These are phyloP conservation scores for Haplographium delicatum DNA, from an alignment of 495 filamentous ascomycete genomes.

Conservation along the genomic window DNA sequence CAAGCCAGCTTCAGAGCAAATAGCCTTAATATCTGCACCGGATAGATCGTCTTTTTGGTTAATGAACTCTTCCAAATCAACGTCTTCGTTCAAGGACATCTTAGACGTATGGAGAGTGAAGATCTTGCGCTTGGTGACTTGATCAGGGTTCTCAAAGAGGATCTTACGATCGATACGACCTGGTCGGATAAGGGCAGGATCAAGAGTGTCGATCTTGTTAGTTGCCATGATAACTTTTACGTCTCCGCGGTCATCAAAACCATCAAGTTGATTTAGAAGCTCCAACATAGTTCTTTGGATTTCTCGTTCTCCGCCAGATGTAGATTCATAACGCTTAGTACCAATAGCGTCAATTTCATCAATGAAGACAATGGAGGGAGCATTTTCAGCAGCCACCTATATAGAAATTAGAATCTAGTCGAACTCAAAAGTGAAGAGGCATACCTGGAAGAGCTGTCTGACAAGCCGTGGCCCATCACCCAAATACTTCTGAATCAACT, in stretches of 20 bases:
- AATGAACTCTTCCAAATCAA: conserved; percentile 98
- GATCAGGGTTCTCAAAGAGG: conserved; percentile 97
- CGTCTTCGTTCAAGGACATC: conserved; percentile 93
- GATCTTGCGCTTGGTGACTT: conserved; percentile 99
- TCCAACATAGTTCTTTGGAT: conserved; percentile 99
- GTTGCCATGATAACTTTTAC: conserved; percentile 99
- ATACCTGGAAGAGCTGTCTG: conserved; percentile 89
- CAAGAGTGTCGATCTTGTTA: conserved; percentile 98
- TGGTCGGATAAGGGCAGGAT: conserved; percentile 92
- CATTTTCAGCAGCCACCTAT: conserved; percentile 86
- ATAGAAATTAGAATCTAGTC: conserved; percentile 11
- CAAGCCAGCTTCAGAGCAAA: conserved; percentile 94
- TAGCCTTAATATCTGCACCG: conserved; percentile 97
- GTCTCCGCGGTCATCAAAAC: conserved; percentile 97
- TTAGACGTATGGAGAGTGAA: conserved; percentile 99
- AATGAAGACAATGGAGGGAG: conserved; percentile 97
- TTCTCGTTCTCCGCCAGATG: conserved; percentile 93
- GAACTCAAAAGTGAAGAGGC: not conserved
- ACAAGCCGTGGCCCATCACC: conserved; percentile 93
- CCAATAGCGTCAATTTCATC: conserved; percentile 99
- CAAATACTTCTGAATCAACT: conserved; percentile 98
- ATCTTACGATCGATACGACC: conserved; percentile 99
- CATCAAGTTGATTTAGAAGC: conserved; percentile 95
- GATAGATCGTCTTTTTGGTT: conserved; percentile 97
- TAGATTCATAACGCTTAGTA: conserved; percentile 97